Conservation (phyloP, 257 asterid genomes). For the Catharanthus roseus region DNA sequence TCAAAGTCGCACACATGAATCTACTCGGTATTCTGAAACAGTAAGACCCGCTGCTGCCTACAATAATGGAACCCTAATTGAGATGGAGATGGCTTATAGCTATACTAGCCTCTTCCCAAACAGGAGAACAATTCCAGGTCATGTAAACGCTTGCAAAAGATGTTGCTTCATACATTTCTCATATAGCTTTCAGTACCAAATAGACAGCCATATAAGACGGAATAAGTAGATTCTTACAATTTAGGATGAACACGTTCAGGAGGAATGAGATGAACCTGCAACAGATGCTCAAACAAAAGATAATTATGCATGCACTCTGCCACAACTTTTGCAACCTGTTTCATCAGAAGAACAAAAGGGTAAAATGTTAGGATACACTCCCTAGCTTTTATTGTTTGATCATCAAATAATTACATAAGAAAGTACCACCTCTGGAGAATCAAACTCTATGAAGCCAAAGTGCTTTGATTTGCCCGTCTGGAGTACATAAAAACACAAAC, state of each 20-base stretch:
- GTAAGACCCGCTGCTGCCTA: too few relatives aligned
- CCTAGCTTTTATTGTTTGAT: neutral
- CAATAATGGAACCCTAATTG: too few relatives aligned
- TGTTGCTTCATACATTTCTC: neutral
- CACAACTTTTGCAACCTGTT: constrained; percentile 89
- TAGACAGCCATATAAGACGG: neutral
- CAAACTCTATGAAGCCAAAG: constrained; percentile 86
- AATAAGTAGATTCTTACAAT: constrained; percentile 43
- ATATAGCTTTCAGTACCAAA: neutral
- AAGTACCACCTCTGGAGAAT: constrained; percentile 76
- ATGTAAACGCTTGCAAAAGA: too few relatives aligned
- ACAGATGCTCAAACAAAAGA: constrained; percentile 73
- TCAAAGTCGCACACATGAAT: too few relatives aligned
- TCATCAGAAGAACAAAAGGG: neutral
- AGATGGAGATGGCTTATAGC: too few relatives aligned
- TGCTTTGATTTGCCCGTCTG: constrained; percentile 96
- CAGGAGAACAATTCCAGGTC: too few relatives aligned
- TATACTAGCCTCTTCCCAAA: too few relatives aligned
- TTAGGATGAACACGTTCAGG: constrained; percentile 70
- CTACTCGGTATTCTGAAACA: too few relatives aligned
- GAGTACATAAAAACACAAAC: constrained; percentile 12
- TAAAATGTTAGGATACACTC: constrained; percentile 2
- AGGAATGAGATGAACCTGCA: constrained; percentile 74
- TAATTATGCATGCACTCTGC: constrained; percentile 87
- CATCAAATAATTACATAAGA: constrained; percentile 1